These are phyloP conservation scores for Ophiorrhiza pumila DNA, from an alignment of 257 asterid species.

Conservation along the genomic window DNA sequence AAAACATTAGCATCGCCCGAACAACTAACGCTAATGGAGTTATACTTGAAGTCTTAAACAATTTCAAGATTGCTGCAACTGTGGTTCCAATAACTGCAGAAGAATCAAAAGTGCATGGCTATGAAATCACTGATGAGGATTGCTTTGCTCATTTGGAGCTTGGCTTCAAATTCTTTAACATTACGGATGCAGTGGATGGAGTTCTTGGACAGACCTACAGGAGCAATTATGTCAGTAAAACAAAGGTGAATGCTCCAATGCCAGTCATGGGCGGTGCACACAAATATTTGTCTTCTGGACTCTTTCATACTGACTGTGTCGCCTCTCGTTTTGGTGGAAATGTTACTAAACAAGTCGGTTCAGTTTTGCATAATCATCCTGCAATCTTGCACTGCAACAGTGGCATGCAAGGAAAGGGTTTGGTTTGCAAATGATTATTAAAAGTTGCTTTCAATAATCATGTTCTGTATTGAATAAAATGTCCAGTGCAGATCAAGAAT, in stretches of 20 bases:
- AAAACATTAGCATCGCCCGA: constrained; percentile 25
- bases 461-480: not conserved
- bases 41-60: constrained; percentile 28
- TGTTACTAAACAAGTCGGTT: not conserved
- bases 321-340: constrained; percentile 35
- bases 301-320: constrained; percentile 43
- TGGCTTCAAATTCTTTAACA: constrained; percentile 45
- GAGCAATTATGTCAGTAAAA: constrained; percentile 46
- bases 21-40: constrained; percentile 38
- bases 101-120: constrained; percentile 46
- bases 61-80: constrained; percentile 41
- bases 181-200: constrained; percentile 39
- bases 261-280: constrained; percentile 64
- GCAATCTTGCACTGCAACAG: constrained; percentile 40
- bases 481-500: not conserved
- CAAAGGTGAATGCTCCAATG: constrained; percentile 45
- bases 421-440: constrained; percentile 38
- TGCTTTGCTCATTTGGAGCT: constrained; percentile 69
- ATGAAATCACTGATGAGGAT: constrained; percentile 36
- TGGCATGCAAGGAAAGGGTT: constrained; percentile 46
- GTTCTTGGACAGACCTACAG: constrained; percentile 69
- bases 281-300: constrained; percentile 34
- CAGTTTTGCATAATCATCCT: not conserved
- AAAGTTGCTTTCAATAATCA: not conserved
- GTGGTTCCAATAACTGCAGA: constrained; percentile 47